These are phyloP conservation scores for Pseudocercospora crystallina DNA, from an alignment of 2,329 filamentous ascomycete species.

Conservation along the genomic window DNA sequence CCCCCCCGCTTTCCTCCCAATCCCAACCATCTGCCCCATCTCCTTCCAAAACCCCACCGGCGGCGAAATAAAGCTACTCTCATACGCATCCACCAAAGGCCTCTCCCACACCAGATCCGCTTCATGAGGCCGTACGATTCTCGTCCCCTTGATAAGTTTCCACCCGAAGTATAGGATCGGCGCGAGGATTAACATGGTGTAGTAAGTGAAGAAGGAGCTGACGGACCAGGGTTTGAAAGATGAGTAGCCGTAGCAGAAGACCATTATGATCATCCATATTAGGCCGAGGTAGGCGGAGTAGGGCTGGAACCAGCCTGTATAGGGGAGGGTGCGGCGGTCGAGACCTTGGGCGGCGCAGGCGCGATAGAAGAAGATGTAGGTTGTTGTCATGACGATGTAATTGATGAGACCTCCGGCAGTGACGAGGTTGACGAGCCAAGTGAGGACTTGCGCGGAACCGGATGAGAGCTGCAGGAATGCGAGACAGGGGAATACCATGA, in stretches of 20 bases:
- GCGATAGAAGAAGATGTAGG: constrained; percentile 58
- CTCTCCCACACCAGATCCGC: constrained; percentile 62
- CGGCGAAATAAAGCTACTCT: constrained; percentile 50
- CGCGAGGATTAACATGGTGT: constrained; percentile 57
- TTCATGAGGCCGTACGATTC: constrained; percentile 53
- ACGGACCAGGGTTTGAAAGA: constrained; percentile 46
- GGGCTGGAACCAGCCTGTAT: constrained; percentile 56
- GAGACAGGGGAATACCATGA: constrained; percentile 36
- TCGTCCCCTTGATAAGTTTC: constrained; percentile 65
- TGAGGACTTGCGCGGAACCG: constrained; percentile 31
- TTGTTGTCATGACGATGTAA: constrained; percentile 59
- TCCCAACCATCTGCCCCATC: constrained; percentile 48
- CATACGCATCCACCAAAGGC: constrained; percentile 61
- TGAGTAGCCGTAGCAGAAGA: constrained; percentile 56
- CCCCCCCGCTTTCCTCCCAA: constrained; percentile 19
- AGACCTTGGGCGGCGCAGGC: constrained; percentile 52
- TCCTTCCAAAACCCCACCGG: constrained; percentile 58
- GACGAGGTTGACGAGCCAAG: constrained; percentile 53
- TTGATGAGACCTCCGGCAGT: constrained; percentile 59
- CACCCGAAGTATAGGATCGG: constrained; percentile 57
- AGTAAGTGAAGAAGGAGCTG: constrained; percentile 49
- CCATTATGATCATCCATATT: constrained; percentile 29
- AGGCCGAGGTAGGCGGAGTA: constrained; percentile 46
- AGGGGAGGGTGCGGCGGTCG: constrained; percentile 56
- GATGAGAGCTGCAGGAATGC: constrained; percentile 33